A percentile compares a stretch with the other conserved stretches of the same genome.
These are phyloP conservation scores for Peribolospora kevripleyi DNA, from an alignment of 768 basidiomycete genomes.

Conservation along the genomic window DNA sequence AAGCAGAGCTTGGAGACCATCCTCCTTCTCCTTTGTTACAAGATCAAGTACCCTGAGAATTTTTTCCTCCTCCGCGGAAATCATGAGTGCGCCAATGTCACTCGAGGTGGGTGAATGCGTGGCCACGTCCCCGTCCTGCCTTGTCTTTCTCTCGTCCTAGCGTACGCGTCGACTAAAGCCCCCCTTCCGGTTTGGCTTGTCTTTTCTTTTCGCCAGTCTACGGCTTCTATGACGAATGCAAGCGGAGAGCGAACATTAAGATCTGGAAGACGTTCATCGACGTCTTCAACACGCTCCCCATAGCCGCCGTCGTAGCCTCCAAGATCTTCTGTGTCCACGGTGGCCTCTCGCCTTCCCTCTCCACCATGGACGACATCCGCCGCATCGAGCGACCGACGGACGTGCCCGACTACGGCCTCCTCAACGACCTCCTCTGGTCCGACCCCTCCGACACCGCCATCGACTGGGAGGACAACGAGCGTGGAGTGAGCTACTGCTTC, in stretches of 20 bases:
- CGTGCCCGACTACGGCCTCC: conserved; percentile 88
- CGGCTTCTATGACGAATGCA: conserved; percentile 99
- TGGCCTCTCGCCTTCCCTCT: conserved; percentile 71
- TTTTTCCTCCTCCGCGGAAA: conserved; percentile 95
- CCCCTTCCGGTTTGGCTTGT: background rate
- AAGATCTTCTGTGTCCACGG: conserved; percentile 97
- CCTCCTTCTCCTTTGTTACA: conserved; percentile 86
- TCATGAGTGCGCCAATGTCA: conserved; percentile 98
- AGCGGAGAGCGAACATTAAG: conserved; percentile 96
- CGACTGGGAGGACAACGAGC: conserved; percentile 99
- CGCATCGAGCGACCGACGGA: conserved; percentile 94
- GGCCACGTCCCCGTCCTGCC: background rate
- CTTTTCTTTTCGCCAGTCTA: conserved; percentile 40
- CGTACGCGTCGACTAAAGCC: conserved; percentile 6
- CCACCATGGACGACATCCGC: conserved; percentile 96
- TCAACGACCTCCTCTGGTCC: conserved; percentile 93
- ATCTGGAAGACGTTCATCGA: conserved; percentile 99
- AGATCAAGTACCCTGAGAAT: conserved; percentile 99
- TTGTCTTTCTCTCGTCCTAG: background rate
- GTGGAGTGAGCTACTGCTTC: conserved; percentile 97
- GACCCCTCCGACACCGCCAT: conserved; percentile 92
- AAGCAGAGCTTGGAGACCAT: conserved; percentile 98
- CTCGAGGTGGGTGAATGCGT: conserved; percentile 44
- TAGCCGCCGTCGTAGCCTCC: conserved; percentile 91
- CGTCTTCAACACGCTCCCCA: conserved; percentile 96